These are phyloP conservation scores for Atkinsonella texensis DNA, from an alignment of 2,329 filamentous ascomycete genomes.

Conservation along the genomic window DNA sequence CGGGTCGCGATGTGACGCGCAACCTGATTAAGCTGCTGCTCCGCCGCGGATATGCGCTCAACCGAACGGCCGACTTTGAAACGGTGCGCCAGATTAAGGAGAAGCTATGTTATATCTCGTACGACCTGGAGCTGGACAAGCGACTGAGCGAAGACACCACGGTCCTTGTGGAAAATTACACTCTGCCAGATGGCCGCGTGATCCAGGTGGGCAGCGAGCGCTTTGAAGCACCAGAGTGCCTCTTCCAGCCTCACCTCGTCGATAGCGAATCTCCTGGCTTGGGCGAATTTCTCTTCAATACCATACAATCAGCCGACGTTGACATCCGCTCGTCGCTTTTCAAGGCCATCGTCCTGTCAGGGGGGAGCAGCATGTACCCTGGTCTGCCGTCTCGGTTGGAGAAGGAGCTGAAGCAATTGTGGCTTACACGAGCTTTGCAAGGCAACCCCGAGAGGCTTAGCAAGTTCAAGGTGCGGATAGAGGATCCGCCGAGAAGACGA, in stretches of 20 bases:
- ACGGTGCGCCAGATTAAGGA: slow-evolving; percentile 99
- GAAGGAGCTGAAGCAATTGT: slow-evolving; percentile 98
- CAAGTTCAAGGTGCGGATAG: slow-evolving; percentile 99
- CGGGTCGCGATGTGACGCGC: slow-evolving; percentile 92
- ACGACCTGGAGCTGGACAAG: slow-evolving; percentile 94
- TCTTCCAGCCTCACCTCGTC: slow-evolving; percentile 96
- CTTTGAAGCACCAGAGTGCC: slow-evolving; percentile 94
- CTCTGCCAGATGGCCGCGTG: slow-evolving; percentile 87
- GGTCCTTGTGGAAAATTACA: slow-evolving; percentile 94
- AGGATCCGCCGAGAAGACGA: slow-evolving; percentile 86
- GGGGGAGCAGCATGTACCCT: slow-evolving; percentile 98
- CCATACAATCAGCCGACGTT: slow-evolving; percentile 89
- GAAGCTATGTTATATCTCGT: slow-evolving; percentile 98
- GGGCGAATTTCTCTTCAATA: slow-evolving; percentile 97
- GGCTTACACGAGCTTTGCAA: slow-evolving; percentile 81
- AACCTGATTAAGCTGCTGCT: slow-evolving; percentile 93
- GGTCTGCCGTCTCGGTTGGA: slow-evolving; percentile 88
- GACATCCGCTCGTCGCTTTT: slow-evolving; percentile 89
- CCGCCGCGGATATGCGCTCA: slow-evolving; percentile 88
- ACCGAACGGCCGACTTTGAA: slow-evolving; percentile 97
- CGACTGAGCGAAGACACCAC: slow-evolving; percentile 94
- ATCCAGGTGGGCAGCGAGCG: slow-evolving; percentile 94
- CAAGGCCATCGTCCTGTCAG: slow-evolving; percentile 94
- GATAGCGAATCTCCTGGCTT: slow-evolving; percentile 96
- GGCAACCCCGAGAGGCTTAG: slow-evolving; percentile 86